phyloP scores from a whole-genome alignment of 208 protist genomes.

The Trypanosoma vivax region DNA sequence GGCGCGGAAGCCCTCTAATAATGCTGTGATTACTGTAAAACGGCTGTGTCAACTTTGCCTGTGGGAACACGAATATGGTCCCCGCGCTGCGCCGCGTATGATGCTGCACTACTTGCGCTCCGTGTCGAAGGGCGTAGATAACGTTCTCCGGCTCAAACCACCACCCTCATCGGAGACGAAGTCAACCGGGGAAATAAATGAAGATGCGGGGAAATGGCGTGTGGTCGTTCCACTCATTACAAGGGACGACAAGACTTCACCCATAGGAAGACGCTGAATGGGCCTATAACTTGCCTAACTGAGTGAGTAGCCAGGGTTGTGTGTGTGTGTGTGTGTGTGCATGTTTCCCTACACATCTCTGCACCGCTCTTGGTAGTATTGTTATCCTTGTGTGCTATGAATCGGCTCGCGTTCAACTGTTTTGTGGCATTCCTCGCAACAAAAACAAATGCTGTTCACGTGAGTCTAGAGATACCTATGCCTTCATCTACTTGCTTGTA shows the following conservation, averaged over 20 bases:
- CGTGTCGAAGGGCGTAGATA: slow-evolving; percentile 6
- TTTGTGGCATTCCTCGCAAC: too few relatives aligned
- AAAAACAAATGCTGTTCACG: too few relatives aligned
- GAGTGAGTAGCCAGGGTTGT: too few relatives aligned
- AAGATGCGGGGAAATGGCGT: slow-evolving; percentile 12
- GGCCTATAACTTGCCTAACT: too few relatives aligned
- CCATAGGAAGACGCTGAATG: too few relatives aligned
- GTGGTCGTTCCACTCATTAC: slow-evolving; percentile 1
- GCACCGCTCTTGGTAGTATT: slow-evolving; percentile 24
- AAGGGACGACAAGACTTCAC: neutral
- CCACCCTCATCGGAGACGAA: neutral
- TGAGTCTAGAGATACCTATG: too few relatives aligned
- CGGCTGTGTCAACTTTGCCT: slow-evolving; percentile 27
- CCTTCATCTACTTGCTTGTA: too few relatives aligned
- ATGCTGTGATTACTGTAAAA: slow-evolving; percentile 18
- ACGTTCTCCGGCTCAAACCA: slow-evolving; percentile 16
- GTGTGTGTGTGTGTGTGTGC: too few relatives aligned
- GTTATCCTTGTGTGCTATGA: slow-evolving; percentile 28
- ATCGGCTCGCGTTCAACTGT: too few relatives aligned
- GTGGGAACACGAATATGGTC: slow-evolving; percentile 65
- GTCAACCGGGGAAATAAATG: too few relatives aligned
- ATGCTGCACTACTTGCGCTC: slow-evolving; percentile 36
- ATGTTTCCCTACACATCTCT: too few relatives aligned
- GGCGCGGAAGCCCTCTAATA: neutral
- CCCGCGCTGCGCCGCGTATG: slow-evolving; percentile 29